Evolutionary conservation across 2,329 filamentous ascomycete species (phyloP).

Genomic region (Colletotrichum sidae): DNA sequence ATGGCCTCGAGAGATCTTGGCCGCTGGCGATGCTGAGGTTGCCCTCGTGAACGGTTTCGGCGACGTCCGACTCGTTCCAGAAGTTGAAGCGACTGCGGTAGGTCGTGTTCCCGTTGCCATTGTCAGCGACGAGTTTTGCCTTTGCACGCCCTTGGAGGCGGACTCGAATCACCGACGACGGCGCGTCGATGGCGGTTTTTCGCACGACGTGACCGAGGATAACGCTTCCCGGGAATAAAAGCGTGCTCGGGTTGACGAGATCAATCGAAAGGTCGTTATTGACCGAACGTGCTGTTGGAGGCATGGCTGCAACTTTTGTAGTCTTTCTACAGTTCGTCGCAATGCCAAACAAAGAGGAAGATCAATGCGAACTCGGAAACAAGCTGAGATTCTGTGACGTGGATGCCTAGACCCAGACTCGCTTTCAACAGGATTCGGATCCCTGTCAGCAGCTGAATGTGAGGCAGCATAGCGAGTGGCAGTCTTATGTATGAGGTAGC

Average conservation of each 20-base stretch:
- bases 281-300: not conserved
- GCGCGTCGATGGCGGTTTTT: constrained; percentile 37
- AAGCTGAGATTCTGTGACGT: no score
- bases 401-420: no score
- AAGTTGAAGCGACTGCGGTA: constrained; percentile 44
- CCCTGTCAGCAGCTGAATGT: no score
- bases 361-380: no score
- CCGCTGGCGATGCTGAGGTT: constrained; percentile 39
- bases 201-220: constrained; percentile 43
- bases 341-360: no score
- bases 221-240: constrained; percentile 41
- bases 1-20: constrained; percentile 41
- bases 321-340: no score
- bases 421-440: no score
- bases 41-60: constrained; percentile 40
- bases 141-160: constrained; percentile 43
- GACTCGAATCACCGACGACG: constrained; percentile 39
- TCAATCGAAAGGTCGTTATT: constrained; percentile 9
- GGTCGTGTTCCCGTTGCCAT: constrained; percentile 22
- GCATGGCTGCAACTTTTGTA: not conserved
- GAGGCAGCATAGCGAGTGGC: no score
- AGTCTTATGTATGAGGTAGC: no score
- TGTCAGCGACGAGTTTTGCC: constrained; percentile 39
- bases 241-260: constrained; percentile 4
- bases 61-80: constrained; percentile 33